Base-by-base conservation (phyloP, 768 basidiomycete species). In the Tricholoma bakamatsutake region DNA sequence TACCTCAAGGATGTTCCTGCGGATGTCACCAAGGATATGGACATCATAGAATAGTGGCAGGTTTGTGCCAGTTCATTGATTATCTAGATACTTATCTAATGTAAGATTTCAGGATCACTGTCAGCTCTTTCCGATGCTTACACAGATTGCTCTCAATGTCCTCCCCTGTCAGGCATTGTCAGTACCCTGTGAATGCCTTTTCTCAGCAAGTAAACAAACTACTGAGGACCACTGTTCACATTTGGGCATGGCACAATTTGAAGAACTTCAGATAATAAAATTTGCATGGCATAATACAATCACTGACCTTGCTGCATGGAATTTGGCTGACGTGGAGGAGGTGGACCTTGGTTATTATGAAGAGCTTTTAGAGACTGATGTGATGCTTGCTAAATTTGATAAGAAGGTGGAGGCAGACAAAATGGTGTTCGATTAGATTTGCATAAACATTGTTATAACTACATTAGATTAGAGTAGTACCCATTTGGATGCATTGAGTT, bases 281-380 rank as follows among this genome's bases (percentile, higher is more conserved):
- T 28, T 17, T 10, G 33, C 50, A 11, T 46, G 43, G 28, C 11
- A 17, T 4, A 34, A 33, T 4, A 49, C 12, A 7, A 34, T 49
- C 33, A 4, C 47, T 34, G 28, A 49, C 33, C 30, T 83, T 90
- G 5, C 77, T 81, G 60, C 92, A 93, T 58, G 47, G 47, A 49
- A 49, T 18, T 49, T 18, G 27, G 47, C 13, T 0, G 37, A 18
- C 1, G 53, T 52, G 17, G 55, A 59, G 24, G 55, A 59, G 48
- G 46, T 53, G 18, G 33, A 42, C 8, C 45, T 59, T 33, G 57
- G 51, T 35, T 28, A 34, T 35, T 56, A 59, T 37, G 47, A 55
- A n/a, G 54, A 47, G 0, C 43, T 54, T 5, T 10, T 49, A 15
- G 47, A 13, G 12, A 10, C 27, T 18, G 53, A 46, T 18, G 10